phyloP scores from a whole-genome alignment of 1,284 basidiomycete genomes.

The Paramarasmius palmivorus region DNA sequence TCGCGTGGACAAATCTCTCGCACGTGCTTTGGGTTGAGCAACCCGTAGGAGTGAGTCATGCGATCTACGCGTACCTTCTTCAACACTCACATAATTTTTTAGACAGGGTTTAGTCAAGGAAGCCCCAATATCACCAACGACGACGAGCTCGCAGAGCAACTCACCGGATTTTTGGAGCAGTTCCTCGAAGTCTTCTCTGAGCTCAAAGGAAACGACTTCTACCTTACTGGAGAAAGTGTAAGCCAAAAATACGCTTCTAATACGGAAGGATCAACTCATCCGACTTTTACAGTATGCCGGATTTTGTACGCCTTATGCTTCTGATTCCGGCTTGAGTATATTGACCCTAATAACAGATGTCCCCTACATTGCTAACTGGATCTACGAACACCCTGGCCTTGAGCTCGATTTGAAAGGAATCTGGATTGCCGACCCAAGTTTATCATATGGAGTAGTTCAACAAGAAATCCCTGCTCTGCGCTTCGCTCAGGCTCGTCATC shows the following conservation, averaged over 20 bases:
- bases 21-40: conserved; percentile 78
- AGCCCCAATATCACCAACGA: conserved; percentile 64
- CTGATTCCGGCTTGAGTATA: neutral
- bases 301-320: conserved; percentile 38
- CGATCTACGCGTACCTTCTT: neutral
- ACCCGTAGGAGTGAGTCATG: conserved; percentile 53
- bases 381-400: conserved; percentile 56
- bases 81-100: conserved; percentile 15
- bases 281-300: conserved; percentile 76
- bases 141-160: conserved; percentile 55
- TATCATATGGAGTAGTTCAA: conserved; percentile 38
- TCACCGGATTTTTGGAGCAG: conserved; percentile 53
- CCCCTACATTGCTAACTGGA: conserved; percentile 67
- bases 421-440: conserved; percentile 64
- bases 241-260: too few species aligned
- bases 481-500: conserved; percentile 56
- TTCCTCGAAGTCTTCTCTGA: conserved; percentile 56
- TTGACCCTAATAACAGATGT: conserved; percentile 29
- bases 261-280: too few species aligned
- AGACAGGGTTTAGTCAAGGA: conserved; percentile 76
- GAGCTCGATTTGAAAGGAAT: conserved; percentile 62
- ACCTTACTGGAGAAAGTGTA: conserved; percentile 55
- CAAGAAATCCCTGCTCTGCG: conserved; percentile 63
- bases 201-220: conserved; percentile 53
- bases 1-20: conserved; percentile 73